Evolutionary conservation across 306 rosid species (phyloP).

Genomic region (Sophora flavescens): DNA sequence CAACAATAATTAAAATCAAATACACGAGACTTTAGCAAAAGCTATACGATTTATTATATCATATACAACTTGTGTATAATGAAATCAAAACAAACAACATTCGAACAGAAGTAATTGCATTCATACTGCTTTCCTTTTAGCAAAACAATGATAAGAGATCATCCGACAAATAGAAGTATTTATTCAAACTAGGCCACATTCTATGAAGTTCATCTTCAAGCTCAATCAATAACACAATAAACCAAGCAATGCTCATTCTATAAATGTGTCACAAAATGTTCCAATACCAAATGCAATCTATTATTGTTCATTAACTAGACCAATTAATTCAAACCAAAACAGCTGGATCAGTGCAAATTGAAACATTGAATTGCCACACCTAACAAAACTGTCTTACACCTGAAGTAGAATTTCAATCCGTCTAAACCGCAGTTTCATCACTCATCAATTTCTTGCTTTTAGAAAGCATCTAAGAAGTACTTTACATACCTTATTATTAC

Average conservation of each 20-base stretch:
- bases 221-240: conserved; percentile 26
- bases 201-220: conserved; percentile 18
- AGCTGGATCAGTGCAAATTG: conserved; percentile 21
- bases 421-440: conserved; percentile 9
- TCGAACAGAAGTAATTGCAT: conserved; percentile 5
- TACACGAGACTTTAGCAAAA: conserved; percentile 13
- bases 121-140: neutral
- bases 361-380: conserved; percentile 23
- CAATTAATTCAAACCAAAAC: conserved; percentile 11
- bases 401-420: conserved; percentile 27
- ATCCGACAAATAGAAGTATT: neutral
- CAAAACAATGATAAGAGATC: conserved; percentile 6
- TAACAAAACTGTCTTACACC: conserved; percentile 16
- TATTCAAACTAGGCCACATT: neutral
- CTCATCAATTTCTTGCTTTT: conserved; percentile 20
- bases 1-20: neutral
- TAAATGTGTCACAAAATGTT: neutral
- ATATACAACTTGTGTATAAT: neutral
- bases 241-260: neutral
- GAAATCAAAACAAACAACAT: conserved; percentile 30
- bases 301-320: conserved; percentile 2
- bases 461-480: neutral
- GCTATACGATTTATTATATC: conserved; percentile 25
- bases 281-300: conserved; percentile 19
- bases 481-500: conserved; percentile 85